Conservation (phyloP, 116 monocot genomes). For the Cymodocea nodosa region DNA sequence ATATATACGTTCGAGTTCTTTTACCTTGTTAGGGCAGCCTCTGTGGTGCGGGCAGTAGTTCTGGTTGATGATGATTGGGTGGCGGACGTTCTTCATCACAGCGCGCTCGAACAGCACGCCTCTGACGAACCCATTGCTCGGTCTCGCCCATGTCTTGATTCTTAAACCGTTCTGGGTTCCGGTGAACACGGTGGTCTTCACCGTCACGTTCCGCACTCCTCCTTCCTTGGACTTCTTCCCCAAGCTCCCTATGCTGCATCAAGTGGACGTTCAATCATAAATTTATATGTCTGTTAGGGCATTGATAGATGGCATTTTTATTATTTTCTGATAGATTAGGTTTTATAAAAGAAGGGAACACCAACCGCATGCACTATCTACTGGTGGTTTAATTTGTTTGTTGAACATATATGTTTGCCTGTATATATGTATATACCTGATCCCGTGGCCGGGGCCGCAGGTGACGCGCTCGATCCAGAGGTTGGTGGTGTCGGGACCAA, state of each 20-base stretch:
- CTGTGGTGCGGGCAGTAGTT: conserved; percentile 34
- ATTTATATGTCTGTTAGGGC: too few relatives aligned
- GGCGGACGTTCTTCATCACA: conserved; percentile 13
- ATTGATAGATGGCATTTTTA: too few relatives aligned
- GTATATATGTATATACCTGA: conserved; percentile 37
- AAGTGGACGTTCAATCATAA: neutral
- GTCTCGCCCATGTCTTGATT: conserved; percentile 44
- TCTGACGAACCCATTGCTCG: conserved; percentile 27
- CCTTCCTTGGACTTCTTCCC: conserved; percentile 14
- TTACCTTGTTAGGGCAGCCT: conserved; percentile 33
- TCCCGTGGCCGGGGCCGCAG: conserved; percentile 83
- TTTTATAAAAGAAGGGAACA: too few relatives aligned
- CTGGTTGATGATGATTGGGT: conserved; percentile 25
- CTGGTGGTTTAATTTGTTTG: too few relatives aligned
- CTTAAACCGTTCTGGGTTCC: conserved; percentile 41
- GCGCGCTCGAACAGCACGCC: conserved; percentile 22
- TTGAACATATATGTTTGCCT: too few relatives aligned
- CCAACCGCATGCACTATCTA: too few relatives aligned
- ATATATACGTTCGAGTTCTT: neutral
- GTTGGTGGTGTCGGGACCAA: conserved; percentile 36
- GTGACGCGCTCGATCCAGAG: conserved; percentile 41
- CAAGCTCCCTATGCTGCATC: conserved; percentile 47
- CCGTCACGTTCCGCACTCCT: conserved; percentile 43
- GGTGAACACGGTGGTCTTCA: conserved; percentile 15
- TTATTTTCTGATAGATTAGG: too few relatives aligned